A percentile compares a stretch with the other conserved stretches of the same genome.
phyloP scores from a whole-genome alignment of 768 basidiomycete species.

The Lactarius sanguifluus region DNA sequence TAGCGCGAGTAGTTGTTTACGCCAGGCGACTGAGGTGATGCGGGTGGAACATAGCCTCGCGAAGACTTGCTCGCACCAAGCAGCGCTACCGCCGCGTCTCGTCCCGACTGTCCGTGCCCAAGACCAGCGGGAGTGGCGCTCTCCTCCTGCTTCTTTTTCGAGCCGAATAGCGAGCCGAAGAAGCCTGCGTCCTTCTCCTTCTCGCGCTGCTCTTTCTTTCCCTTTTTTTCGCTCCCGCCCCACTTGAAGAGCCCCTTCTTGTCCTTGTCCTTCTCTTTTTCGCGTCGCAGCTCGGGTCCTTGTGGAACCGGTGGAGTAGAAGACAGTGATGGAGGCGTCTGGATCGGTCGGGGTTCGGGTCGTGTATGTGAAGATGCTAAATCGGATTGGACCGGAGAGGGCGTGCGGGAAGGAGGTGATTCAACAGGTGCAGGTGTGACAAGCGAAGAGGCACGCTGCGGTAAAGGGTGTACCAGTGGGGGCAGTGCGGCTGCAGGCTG shows the following conservation, averaged over 20 bases:
- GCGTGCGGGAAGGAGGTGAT: slow-evolving; percentile 47
- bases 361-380: not conserved
- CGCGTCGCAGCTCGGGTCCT: slow-evolving; percentile 75
- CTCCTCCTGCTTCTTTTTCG: slow-evolving; percentile 86
- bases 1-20: slow-evolving; percentile 65
- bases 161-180: slow-evolving; percentile 88
- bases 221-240: slow-evolving; percentile 46
- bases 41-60: slow-evolving; percentile 59
- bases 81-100: slow-evolving; percentile 84
- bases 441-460: slow-evolving; percentile 36
- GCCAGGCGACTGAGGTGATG: slow-evolving; percentile 53
- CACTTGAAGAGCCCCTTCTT: slow-evolving; percentile 52
- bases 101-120: slow-evolving; percentile 50
- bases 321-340: slow-evolving; percentile 16
- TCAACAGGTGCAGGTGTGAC: slow-evolving; percentile 43
- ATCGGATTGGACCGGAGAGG: slow-evolving; percentile 46
- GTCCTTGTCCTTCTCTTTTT: slow-evolving; percentile 67
- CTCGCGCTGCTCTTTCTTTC: slow-evolving; percentile 55
- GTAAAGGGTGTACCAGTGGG: slow-evolving; percentile 24
- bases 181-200: slow-evolving; percentile 79
- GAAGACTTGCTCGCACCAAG: slow-evolving; percentile 82
- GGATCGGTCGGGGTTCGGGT: slow-evolving; percentile 27
- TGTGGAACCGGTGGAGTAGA: slow-evolving; percentile 38
- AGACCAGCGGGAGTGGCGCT: slow-evolving; percentile 41
- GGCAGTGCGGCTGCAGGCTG: slow-evolving; percentile 16